Conservation (phyloP, 129 eudicot species). For the Centaurea solstitialis region DNA sequence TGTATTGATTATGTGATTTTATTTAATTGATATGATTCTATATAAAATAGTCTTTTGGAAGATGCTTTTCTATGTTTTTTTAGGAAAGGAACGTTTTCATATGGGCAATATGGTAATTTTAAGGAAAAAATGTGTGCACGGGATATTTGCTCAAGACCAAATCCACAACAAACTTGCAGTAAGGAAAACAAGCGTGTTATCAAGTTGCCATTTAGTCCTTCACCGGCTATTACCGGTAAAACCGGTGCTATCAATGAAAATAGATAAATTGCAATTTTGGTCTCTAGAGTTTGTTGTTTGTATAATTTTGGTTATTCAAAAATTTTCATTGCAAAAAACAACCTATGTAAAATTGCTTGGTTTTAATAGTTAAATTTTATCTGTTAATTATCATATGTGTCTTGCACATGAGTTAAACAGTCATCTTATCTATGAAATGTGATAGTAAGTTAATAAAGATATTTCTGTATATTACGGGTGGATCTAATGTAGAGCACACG, state of each 20-base stretch:
- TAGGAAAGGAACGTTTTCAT: background rate
- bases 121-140: constrained; percentile 1
- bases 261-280: too few relatives aligned
- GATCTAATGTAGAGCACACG: too few relatives aligned
- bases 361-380: too few relatives aligned
- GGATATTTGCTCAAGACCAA: constrained; percentile 32
- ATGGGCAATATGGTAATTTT: constrained; percentile 11
- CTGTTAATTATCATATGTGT: too few relatives aligned
- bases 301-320: too few relatives aligned
- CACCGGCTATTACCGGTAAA: constrained; percentile 44
- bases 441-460: too few relatives aligned
- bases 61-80: background rate
- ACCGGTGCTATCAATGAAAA: constrained; percentile 15
- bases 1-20: background rate
- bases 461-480: too few relatives aligned
- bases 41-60: background rate
- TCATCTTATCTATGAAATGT: too few relatives aligned
- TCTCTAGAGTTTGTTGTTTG: too few relatives aligned
- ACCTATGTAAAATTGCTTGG: too few relatives aligned
- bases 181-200: constrained; percentile 21
- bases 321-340: too few relatives aligned
- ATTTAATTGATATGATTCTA: background rate
- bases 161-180: constrained; percentile 38
- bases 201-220: background rate
- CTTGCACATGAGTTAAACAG: too few relatives aligned